Conservation (phyloP, 73 alveolate genomes). For the Paramecium caudatum region DNA sequence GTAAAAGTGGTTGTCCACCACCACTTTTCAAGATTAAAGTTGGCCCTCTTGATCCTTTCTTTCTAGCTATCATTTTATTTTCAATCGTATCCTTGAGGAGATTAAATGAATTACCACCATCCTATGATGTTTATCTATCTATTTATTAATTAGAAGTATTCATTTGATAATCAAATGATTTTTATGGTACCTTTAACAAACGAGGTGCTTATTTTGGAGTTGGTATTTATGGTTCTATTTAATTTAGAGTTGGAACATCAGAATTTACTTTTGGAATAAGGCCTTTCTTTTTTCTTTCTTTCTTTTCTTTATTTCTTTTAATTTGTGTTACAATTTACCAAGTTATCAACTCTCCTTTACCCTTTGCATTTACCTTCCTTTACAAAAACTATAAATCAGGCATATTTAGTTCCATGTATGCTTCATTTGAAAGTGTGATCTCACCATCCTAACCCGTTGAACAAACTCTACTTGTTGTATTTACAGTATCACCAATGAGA, state of each 20-base stretch:
- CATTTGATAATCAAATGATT: constrained; percentile 8
- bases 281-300: constrained; percentile 43
- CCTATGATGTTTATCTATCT: no score
- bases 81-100: no score
- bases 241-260: background rate
- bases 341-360: constrained; percentile 78
- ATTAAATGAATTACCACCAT: no score
- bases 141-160: no score
- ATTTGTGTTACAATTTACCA: constrained; percentile 25
- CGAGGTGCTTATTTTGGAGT: background rate
- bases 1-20: background rate
- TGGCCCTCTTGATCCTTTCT: constrained; percentile 36
- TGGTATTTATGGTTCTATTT: background rate
- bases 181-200: constrained; percentile 13
- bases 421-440: constrained; percentile 60
- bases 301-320: constrained; percentile 8
- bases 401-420: constrained; percentile 65
- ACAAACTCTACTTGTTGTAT: constrained; percentile 96
- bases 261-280: constrained; percentile 31
- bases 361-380: constrained; percentile 72
- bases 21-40: constrained; percentile 16
- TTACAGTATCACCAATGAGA: constrained; percentile 97
- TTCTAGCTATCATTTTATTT: background rate
- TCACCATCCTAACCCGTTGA: constrained; percentile 80
- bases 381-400: constrained; percentile 63